Percentiles rank a stretch among this genome's conserved stretches.
Evolutionary conservation across 2,329 filamentous ascomycete genomes (phyloP).

Genomic region (Xylariaceae sp.): DNA sequence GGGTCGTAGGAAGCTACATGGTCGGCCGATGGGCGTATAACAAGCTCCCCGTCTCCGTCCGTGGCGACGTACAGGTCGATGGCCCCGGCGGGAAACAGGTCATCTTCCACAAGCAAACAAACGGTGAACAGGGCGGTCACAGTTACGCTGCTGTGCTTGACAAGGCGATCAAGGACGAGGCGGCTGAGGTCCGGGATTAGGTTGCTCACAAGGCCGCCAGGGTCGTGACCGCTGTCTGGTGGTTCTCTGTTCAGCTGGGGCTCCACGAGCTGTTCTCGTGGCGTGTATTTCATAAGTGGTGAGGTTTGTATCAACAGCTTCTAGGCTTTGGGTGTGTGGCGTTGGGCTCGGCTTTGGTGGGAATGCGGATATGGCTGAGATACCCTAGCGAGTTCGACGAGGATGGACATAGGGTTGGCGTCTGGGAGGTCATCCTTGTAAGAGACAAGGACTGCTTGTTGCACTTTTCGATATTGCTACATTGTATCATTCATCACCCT

Average conservation of each 20-base stretch:
- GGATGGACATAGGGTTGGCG: neutral
- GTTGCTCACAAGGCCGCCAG: conserved; percentile 25
- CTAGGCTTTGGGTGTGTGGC: neutral
- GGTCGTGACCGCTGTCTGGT: conserved; percentile 20
- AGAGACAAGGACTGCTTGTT: neutral
- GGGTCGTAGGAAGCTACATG: conserved; percentile 61
- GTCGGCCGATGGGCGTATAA: conserved; percentile 46
- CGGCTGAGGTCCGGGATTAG: conserved; percentile 29
- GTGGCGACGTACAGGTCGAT: conserved; percentile 4
- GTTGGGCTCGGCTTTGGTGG: conserved; percentile 9
- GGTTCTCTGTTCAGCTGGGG: conserved; percentile 7
- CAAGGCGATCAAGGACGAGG: conserved; percentile 24
- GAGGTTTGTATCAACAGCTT: neutral
- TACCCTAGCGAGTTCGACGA: neutral
- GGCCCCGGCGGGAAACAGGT: conserved; percentile 18
- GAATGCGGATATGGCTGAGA: conserved; percentile 3
- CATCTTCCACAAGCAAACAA: conserved; percentile 22
- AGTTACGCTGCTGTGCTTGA: neutral
- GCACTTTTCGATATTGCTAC: too few relatives aligned
- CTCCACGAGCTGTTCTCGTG: conserved; percentile 4
- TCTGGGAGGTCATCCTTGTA: neutral
- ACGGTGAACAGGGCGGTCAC: neutral
- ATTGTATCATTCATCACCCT: too few relatives aligned
- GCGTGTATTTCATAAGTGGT: neutral
- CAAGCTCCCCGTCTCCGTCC: conserved; percentile 18